These are phyloP conservation scores for Vigna nakashimae DNA, from an alignment of 306 rosid genomes.

Conservation along the genomic window DNA sequence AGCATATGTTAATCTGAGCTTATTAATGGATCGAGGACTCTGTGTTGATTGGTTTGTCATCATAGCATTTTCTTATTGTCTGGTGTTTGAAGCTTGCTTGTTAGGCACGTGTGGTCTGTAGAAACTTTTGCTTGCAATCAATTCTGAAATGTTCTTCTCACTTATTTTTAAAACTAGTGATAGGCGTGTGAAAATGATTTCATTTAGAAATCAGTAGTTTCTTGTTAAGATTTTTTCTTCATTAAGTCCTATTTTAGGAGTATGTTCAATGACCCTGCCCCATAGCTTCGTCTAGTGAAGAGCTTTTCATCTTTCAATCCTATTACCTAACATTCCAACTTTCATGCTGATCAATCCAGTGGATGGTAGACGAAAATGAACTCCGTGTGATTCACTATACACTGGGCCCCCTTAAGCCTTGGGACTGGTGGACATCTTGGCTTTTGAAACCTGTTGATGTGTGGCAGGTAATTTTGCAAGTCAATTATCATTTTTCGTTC, in stretches of 20 bases:
- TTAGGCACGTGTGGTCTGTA: neutral
- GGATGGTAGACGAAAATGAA: conserved; percentile 97
- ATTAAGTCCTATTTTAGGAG: neutral
- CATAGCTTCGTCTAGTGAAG: no score
- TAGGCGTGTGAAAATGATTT: neutral
- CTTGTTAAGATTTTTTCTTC: conserved; percentile 13
- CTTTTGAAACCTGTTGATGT: conserved; percentile 98
- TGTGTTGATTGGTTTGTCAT: conserved; percentile 2
- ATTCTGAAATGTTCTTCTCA: neutral
- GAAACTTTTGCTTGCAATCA: conserved; percentile 1
- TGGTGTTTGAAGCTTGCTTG: conserved; percentile 9
- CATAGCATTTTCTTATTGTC: conserved; percentile 6
- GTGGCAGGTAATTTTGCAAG: conserved; percentile 83
- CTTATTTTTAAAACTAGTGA: neutral
- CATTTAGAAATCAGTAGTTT: conserved; percentile 17
- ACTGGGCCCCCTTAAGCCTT: conserved; percentile 98
- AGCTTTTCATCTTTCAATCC: conserved; percentile 9
- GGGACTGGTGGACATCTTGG: conserved; percentile 99
- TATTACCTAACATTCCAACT: conserved; percentile 36
- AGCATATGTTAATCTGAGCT: neutral
- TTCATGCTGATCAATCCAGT: conserved; percentile 58
- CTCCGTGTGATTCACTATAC: conserved; percentile 96
- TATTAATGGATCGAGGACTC: neutral
- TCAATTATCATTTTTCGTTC: conserved; percentile 19
- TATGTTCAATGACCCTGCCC: no score